Evolutionary conservation across 805 yeast species (phyloP).

Genomic region (Candida krabiensis): DNA sequence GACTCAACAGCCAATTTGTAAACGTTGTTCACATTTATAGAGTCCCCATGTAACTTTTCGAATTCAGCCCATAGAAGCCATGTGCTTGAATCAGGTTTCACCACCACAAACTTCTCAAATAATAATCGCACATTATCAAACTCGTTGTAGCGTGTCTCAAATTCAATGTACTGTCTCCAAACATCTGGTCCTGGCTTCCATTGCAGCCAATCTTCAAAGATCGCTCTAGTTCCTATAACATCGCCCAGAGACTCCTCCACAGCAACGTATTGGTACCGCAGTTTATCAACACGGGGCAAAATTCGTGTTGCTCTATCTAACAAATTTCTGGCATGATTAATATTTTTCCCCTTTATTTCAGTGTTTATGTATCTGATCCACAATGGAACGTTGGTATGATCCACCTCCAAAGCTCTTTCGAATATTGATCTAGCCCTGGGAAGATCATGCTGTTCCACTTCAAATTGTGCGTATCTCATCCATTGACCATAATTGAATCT

Average conservation of each 20-base stretch:
- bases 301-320: slow-evolving; percentile 73
- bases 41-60: slow-evolving; percentile 54
- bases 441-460: slow-evolving; percentile 74
- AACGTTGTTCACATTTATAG: slow-evolving; percentile 55
- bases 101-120: slow-evolving; percentile 55
- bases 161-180: slow-evolving; percentile 72
- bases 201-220: slow-evolving; percentile 77
- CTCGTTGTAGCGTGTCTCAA: slow-evolving; percentile 63
- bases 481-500: slow-evolving; percentile 82
- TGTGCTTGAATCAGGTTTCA: slow-evolving; percentile 51
- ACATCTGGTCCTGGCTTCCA: slow-evolving; percentile 70
- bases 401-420: slow-evolving; percentile 82
- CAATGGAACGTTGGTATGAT: slow-evolving; percentile 71
- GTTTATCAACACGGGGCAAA: slow-evolving; percentile 77
- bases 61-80: slow-evolving; percentile 80
- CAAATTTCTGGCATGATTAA: slow-evolving; percentile 87
- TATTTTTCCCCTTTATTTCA: slow-evolving; percentile 68
- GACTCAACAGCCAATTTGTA: slow-evolving; percentile 68
- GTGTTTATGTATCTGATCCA: slow-evolving; percentile 84
- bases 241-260: slow-evolving; percentile 79
- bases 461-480: slow-evolving; percentile 90
- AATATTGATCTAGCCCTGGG: slow-evolving; percentile 81
- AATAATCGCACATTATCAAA: slow-evolving; percentile 56
- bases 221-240: slow-evolving; percentile 54
- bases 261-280: slow-evolving; percentile 83